Base-by-base conservation (phyloP, 2,329 filamentous ascomycete genomes). In the Aplosporella prunicola region DNA sequence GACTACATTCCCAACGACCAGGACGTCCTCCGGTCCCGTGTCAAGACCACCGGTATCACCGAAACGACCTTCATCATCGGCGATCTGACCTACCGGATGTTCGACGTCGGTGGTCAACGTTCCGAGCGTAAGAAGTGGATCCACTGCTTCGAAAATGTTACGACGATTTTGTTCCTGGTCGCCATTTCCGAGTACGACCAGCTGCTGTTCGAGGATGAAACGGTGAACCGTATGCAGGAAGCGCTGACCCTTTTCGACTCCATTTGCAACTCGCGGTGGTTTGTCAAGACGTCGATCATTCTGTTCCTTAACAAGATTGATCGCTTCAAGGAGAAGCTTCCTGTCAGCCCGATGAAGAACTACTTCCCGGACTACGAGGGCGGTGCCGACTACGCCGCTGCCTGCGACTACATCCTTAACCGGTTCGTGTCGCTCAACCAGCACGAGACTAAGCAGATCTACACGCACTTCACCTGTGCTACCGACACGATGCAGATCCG, bases 91-190 rank as follows among this genome's bases (percentile, higher is more conserved):
- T 95, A 94, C 69, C 79, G 87, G 49, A 94, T 95, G 88, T 94
- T 94, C 65, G 88, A 95, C 55, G 88, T 95, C 30, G 88, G 88
- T 73, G 89, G 88, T 47, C 88, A 94, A 66, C 78, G 88, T 60
- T 94, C 86, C 5, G 88, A 95, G 67, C 80, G 88, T 60, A 95
- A 95, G 82, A 95, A 95, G 77, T 95, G 88, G 88, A 95, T 95
- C 52, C 88, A 95, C 69, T 94, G 88, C 69, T 95, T 95, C 64
- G 88, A 95, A 69, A 94, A 95, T 53, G 88, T 95, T 55, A 94
- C 87, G 7, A 93, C 88, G 8, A 93, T 95, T 51, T 81, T 95
- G 25, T 95, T 95, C 78, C 69, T 94, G 39, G 89, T 95, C 49
- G 89, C 89, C 63, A 94, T 95, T 51, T 94, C 87, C 49, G 88